Evolutionary conservation across 1,284 basidiomycete genomes (phyloP), one percentile per base, ranked within the genome.

Genomic region (Cutaneotrichosporon sp.): DNA sequence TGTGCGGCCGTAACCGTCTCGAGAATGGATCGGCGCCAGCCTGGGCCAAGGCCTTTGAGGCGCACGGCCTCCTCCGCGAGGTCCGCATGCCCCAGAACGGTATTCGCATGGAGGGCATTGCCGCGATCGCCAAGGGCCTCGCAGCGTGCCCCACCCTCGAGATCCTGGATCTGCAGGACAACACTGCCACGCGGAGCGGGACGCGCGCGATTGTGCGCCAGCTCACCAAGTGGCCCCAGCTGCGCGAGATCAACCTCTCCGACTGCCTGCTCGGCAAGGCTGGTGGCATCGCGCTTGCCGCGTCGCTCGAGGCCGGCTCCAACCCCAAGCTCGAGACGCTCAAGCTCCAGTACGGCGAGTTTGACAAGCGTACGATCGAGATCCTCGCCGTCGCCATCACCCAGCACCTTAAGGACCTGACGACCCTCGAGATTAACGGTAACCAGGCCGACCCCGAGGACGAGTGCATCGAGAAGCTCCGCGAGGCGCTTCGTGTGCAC

Each of bases 41-140:
- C 8, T 98, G 93, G 90, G 92, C 92, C 2, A 85, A 88, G 56
- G 95, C 95, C 1, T 97, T 96, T 71, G 87, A 87, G 8, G 90
- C 88, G 46, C 94, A 97, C 76, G 88, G 86, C 5, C 60, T 58
- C 10, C 85, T 99, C 30, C 83, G 84, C 57, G 92, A 97, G 73
- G 90, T 99, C 42, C 86, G 90, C 70, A 90, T 99, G 88, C 91
- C 91, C 47, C 95, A 99, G 83, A 98, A 99, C 75, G 97, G 95
- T 2, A 98, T 99, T 73, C 86, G 95, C 69, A 93, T 92, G 89
- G 89, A 90, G 68, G 96, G 97, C 8, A 90, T 97, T 73, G 86
- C 86, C n/a, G 86, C 87, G 16, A 86, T 99, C 52, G 90, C 90
- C 26, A 76, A 82, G 36, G 96, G 94, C 2, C 81, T 99, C 51